Conservation (phyloP, 1,284 basidiomycete genomes). For the Porodaedalea pini region DNA sequence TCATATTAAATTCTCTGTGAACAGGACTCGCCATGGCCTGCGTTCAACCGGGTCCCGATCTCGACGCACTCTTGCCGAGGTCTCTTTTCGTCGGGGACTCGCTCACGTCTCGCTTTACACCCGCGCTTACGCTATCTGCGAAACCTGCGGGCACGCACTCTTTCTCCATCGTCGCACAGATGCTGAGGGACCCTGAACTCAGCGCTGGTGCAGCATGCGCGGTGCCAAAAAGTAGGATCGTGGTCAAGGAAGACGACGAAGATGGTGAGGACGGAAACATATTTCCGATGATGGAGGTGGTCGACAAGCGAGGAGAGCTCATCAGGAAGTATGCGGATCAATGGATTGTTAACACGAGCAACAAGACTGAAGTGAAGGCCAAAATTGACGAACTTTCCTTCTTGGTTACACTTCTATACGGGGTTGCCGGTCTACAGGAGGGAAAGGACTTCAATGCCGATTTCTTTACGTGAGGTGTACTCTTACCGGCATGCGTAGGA, state of each 20-base stretch:
- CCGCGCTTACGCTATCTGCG: background rate
- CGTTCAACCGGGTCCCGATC: slow-evolving; percentile 2
- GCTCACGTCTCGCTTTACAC: background rate
- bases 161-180: slow-evolving; percentile 43
- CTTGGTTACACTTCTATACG: slow-evolving; percentile 40
- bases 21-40: slow-evolving; percentile 18
- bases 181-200: slow-evolving; percentile 42
- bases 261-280: slow-evolving; percentile 7
- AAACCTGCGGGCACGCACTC: slow-evolving; percentile 29
- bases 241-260: slow-evolving; percentile 24
- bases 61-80: slow-evolving; percentile 11
- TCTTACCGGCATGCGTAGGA: background rate
- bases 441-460: slow-evolving; percentile 21
- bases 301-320: slow-evolving; percentile 37
- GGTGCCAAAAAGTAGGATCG: background rate
- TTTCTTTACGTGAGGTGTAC: slow-evolving; percentile 9
- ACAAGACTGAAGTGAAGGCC: slow-evolving; percentile 30
- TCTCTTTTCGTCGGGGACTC: slow-evolving; percentile 1
- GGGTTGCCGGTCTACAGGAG: slow-evolving; percentile 37
- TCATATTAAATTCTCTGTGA: background rate
- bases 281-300: slow-evolving; percentile 24
- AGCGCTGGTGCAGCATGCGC: slow-evolving; percentile 18
- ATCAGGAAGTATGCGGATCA: slow-evolving; percentile 43
- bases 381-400: slow-evolving; percentile 41
- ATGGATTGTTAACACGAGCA: slow-evolving; percentile 39